Conservation (phyloP, 179 eudicot species). For the Beta macrorhiza region DNA sequence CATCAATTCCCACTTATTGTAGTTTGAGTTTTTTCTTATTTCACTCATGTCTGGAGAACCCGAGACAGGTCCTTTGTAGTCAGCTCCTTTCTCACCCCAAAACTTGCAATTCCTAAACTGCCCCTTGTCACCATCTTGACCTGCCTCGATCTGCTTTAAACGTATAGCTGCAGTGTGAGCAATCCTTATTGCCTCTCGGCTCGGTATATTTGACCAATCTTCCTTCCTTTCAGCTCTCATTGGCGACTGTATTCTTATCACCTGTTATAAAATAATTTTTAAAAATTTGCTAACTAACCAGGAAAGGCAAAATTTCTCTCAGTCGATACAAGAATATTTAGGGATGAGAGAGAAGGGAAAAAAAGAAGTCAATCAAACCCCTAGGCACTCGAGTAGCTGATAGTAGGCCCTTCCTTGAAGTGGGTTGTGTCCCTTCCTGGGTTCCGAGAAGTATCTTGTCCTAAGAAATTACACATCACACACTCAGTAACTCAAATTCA, state of each 20-base stretch:
- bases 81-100: slow-evolving; percentile 65
- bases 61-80: slow-evolving; percentile 62
- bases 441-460: slow-evolving; percentile 96
- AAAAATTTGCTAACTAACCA: too few species aligned
- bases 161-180: slow-evolving; percentile 57
- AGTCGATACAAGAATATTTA: too few species aligned
- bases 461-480: slow-evolving; percentile 29
- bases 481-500: not conserved
- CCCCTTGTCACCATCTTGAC: too few species aligned
- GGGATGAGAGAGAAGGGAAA: too few species aligned
- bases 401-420: too few species aligned
- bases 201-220: slow-evolving; percentile 90
- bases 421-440: slow-evolving; percentile 34
- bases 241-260: slow-evolving; percentile 93
- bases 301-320: too few species aligned
- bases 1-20: slow-evolving; percentile 86
- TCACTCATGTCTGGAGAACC: slow-evolving; percentile 76
- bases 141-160: too few species aligned
- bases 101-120: slow-evolving; percentile 84
- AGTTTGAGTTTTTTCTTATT: not conserved
- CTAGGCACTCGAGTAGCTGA: too few species aligned
- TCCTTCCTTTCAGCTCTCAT: slow-evolving; percentile 81
- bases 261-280: slow-evolving; percentile 37
- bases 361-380: too few species aligned
- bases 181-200: slow-evolving; percentile 63